These are phyloP conservation scores for Solanum hybrid DNA, from an alignment of 305 asterid genomes.

Conservation along the genomic window DNA sequence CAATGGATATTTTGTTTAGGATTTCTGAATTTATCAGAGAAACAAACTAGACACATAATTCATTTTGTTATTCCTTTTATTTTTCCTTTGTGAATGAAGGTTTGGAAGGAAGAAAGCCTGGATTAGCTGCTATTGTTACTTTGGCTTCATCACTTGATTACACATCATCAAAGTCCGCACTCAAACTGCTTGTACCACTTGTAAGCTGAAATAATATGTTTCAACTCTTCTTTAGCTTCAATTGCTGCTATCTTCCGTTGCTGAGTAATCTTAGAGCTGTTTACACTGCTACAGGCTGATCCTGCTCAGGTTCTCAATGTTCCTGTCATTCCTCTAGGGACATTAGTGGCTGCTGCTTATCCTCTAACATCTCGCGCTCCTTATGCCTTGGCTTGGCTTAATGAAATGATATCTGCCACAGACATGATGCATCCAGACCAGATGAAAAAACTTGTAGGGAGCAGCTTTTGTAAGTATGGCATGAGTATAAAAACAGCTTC, in stretches of 20 bases:
- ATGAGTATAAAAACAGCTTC: not conserved
- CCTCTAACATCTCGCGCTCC: slow-evolving; percentile 24
- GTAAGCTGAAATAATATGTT: slow-evolving; percentile 8
- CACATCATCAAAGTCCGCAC: slow-evolving; percentile 18
- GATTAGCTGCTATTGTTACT: slow-evolving; percentile 16
- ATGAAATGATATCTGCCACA: slow-evolving; percentile 18
- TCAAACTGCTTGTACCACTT: slow-evolving; percentile 14
- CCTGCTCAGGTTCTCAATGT: slow-evolving; percentile 21
- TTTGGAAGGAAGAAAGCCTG: slow-evolving; percentile 5
- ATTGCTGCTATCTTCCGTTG: not conserved
- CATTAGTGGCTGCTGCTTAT: slow-evolving; percentile 17
- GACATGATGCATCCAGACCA: slow-evolving; percentile 19
- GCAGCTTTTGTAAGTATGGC: slow-evolving; percentile 17
- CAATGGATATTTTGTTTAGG: not conserved
- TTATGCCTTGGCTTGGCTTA: slow-evolving; percentile 19
- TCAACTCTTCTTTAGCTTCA: not conserved
- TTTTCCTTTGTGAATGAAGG: not conserved
- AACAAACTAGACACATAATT: not conserved
- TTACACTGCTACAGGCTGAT: slow-evolving; percentile 10
- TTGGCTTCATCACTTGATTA: slow-evolving; percentile 22
- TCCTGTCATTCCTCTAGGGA: slow-evolving; percentile 18
- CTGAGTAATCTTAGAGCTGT: not conserved
- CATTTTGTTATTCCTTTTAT: not conserved
- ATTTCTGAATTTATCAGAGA: not conserved
- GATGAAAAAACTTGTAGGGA: slow-evolving; percentile 18